phyloP scores from a whole-genome alignment of 208 protist species.

The Trypanosoma rangeli region DNA sequence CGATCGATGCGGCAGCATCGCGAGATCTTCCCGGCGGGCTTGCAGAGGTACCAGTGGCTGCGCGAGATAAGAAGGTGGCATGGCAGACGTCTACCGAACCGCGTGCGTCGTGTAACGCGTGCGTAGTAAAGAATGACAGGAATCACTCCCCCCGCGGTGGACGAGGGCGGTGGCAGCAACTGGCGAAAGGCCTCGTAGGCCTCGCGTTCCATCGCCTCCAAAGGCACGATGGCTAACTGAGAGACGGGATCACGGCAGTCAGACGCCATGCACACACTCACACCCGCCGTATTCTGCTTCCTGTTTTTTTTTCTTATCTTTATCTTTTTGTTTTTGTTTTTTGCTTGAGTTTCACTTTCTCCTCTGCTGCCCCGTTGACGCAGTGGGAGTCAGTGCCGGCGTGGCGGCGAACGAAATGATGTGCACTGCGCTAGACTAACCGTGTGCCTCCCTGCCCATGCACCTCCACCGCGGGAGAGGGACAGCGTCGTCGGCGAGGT shows the following conservation, averaged over 20 bases:
- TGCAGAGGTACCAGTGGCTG: conserved; percentile 18
- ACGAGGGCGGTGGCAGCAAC: background rate
- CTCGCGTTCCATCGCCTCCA: conserved; percentile 7
- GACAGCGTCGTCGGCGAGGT: background rate
- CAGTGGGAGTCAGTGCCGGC: too few relatives aligned
- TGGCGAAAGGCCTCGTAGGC: conserved; percentile 7
- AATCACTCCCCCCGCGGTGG: background rate
- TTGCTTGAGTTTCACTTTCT: background rate
- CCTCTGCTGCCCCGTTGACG: background rate
- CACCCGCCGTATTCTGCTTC: background rate
- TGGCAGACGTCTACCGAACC: background rate
- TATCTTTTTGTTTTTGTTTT: background rate
- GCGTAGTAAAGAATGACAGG: conserved; percentile 23
- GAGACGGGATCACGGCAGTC: conserved; percentile 17
- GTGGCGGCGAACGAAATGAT: background rate
- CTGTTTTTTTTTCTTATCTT: background rate
- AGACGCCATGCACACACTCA: background rate
- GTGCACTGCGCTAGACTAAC: background rate
- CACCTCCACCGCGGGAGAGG: background rate
- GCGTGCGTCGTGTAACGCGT: conserved; percentile 2
- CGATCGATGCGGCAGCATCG: conserved; percentile 9
- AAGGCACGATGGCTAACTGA: conserved; percentile 18
- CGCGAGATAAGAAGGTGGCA: conserved; percentile 20
- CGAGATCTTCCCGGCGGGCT: conserved; percentile 3
- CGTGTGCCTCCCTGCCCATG: background rate